Evolutionary conservation across 1,284 basidiomycete genomes (phyloP), one percentile per base, ranked within the genome.

Genomic region (Fistulina hepatica): DNA sequence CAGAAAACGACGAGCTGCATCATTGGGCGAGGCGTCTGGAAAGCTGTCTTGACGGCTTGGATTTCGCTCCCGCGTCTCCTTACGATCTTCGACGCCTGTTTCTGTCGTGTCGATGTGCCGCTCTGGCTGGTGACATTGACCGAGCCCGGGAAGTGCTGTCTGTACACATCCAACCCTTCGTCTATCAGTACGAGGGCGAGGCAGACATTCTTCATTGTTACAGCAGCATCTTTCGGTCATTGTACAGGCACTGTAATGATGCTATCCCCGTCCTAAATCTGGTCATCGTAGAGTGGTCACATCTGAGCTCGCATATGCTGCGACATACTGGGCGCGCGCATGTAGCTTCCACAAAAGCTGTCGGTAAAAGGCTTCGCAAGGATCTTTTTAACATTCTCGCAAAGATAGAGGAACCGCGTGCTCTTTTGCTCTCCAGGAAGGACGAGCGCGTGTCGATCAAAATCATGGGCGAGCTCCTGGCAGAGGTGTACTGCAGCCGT

Each of bases 191-290:
- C 10, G 39, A 47, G 23, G 45, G 52, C 13, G 45, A 39, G 19
- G 40, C 13, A 17, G 30, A 48, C 20, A 48, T 61, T 17, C 43
- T 64, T 16, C 48, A 46, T 43, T 59, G 58, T 21, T 69, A 67
- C 44, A 56, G 61, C 24, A 53, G 58, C 32, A 49, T 76, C 25
- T 38, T 69, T 19, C 50, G 56, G n/a, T 61, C 65, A 10, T 52
- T 61, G 15, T 54, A 55, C 30, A 55, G 58, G 27, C 55, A 58
- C 40, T 52, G n/a, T n/a, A n/a, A 52, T 15, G 62, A 60, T 38
- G 47, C 60, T 12, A 24, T 51, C n/a, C 54, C 54, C 10, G 63
- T 63, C 16, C 49, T 78, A 21, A 62, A 69, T 26, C 59, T 68
- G 27, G 44, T 77, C 28, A 46, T 64, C 33, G 44, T 53, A 21